These are phyloP conservation scores for Saccharomycopsis guyanensis DNA, from an alignment of 805 yeast genomes.

Conservation along the genomic window DNA sequence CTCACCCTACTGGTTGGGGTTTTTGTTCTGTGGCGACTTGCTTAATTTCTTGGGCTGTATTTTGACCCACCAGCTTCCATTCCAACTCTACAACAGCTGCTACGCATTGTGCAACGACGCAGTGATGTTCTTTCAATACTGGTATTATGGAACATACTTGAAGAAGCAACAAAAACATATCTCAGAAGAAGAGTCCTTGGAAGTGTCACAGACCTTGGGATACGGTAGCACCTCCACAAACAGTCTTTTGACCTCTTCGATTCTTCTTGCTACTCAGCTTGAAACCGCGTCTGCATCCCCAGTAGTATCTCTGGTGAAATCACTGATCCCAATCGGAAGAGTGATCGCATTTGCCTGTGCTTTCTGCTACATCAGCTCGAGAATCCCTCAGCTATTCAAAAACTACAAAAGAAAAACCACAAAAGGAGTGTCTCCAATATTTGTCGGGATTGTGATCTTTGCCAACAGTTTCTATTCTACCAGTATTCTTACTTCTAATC, in stretches of 20 bases:
- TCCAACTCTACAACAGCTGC: slow-evolving; percentile 63
- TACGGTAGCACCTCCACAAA: slow-evolving; percentile 11
- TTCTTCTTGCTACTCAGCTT: slow-evolving; percentile 25
- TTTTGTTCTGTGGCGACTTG: slow-evolving; percentile 31
- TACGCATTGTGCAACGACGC: slow-evolving; percentile 72
- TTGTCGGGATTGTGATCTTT: slow-evolving; percentile 47
- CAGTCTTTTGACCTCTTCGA: slow-evolving; percentile 5
- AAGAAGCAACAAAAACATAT: slow-evolving; percentile 27
- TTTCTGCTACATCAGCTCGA: slow-evolving; percentile 60
- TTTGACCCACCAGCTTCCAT: slow-evolving; percentile 70
- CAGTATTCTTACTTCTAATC: slow-evolving; percentile 64
- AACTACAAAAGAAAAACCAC: slow-evolving; percentile 76
- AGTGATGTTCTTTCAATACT: slow-evolving; percentile 60
- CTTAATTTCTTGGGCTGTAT: slow-evolving; percentile 58
- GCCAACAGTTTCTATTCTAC: slow-evolving; percentile 74
- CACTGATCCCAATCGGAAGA: slow-evolving; percentile 32
- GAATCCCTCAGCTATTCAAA: slow-evolving; percentile 78
- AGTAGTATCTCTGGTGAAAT: slow-evolving; percentile 7
- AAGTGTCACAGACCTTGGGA: slow-evolving; percentile 1
- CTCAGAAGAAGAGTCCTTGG: slow-evolving; percentile 7
- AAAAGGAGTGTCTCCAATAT: slow-evolving; percentile 73
- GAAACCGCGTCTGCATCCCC: slow-evolving; percentile 21
- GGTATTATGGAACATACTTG: slow-evolving; percentile 47
- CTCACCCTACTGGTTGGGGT: slow-evolving; percentile 26
- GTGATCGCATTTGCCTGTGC: slow-evolving; percentile 76